Base-by-base conservation (phyloP, 768 basidiomycete genomes). In the Suillus tomentosus region DNA sequence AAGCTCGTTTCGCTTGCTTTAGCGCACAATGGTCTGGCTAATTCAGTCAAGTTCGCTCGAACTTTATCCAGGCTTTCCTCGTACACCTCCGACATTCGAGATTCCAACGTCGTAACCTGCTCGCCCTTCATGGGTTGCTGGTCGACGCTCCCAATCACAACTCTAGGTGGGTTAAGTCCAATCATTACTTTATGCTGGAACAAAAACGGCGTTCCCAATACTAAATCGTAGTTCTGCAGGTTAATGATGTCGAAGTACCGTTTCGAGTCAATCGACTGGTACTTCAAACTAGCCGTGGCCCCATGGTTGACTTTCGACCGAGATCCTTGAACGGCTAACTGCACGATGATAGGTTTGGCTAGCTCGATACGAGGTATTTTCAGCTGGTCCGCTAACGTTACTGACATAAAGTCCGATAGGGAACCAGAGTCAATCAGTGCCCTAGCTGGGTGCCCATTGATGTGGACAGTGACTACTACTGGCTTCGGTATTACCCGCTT, bases 11-110 rank as follows among this genome's bases (percentile, higher is more conserved):
- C 45, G 0, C n/a, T 22, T 0, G 45, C 45, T 22, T 47, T 47
- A 0, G n/a, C n/a, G 1, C 45, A 47, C 1, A 47, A 4, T 0
- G 45, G 45, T 0, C 10, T 4, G 0, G n/a, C n/a, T 22, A 47
- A 47, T 1, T 22, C n/a, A n/a, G n/a, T n/a, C n/a, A n/a, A n/a
- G n/a, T n/a, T 3, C 1, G 10, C 19, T 2, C 45, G 4, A 1
- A 22, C 11, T 4, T 47, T 22, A 0, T n/a, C 10, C 8, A n/a
- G n/a, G n/a, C 5, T 22, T 3, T 22, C 45, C 3, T 47, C n/a
- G 2, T 11, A 22, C 0, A 47, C 5, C 2, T 47, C n/a, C 1
- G 9, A 9, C 8, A 19, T 3, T 0, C 11, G 4, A 0, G 45
- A 47, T 5, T 47, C 45, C 10, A 47, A 11, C 0, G 45, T 47